Evolutionary conservation across 202 grass and related monocot species (phyloP).

Genomic region (Cymbopogon flexuosus): DNA sequence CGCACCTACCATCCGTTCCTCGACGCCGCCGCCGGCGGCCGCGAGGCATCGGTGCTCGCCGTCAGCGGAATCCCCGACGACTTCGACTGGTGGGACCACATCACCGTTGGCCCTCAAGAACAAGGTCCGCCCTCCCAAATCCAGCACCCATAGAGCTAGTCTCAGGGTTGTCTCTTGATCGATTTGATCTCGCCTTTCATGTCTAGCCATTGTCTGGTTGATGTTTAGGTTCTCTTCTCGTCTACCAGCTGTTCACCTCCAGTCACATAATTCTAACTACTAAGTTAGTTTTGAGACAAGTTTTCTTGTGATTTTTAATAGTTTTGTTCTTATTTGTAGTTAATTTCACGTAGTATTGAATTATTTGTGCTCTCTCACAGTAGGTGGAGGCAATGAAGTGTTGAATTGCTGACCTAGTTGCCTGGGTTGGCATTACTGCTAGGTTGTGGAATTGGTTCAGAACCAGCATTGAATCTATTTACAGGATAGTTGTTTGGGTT

Average conservation of each 20-base stretch:
- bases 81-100: background rate
- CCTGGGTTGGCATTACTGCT: background rate
- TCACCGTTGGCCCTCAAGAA: background rate
- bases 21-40: background rate
- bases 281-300: background rate
- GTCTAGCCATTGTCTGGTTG: background rate
- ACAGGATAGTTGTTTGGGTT: background rate
- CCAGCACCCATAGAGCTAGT: background rate
- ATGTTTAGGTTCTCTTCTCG: background rate
- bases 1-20: background rate
- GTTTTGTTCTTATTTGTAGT: background rate
- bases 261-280: background rate
- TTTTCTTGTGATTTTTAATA: background rate
- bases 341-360: background rate
- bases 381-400: background rate
- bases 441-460: background rate
- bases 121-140: background rate
- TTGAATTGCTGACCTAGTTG: background rate
- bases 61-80: background rate
- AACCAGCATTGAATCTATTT: background rate
- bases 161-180: background rate
- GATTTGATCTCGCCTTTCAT: background rate
- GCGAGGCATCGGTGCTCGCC: background rate
- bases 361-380: background rate
- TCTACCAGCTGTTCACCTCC: background rate